Base-by-base conservation (phyloP, 2,329 filamentous ascomycete species). In the Chrysoporthe deuterocubensis region DNA sequence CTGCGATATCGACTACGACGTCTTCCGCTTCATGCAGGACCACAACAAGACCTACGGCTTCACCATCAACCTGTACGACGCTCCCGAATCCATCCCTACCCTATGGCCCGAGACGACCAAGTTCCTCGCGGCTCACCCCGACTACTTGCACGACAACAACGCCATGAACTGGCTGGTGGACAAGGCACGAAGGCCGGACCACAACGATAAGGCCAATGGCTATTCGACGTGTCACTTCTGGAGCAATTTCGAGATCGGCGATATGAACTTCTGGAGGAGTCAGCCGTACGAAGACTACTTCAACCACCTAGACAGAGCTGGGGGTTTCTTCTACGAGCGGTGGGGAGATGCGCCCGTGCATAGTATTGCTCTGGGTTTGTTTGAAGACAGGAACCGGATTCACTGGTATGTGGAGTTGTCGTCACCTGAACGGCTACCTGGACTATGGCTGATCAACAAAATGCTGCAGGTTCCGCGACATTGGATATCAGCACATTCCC, bases 191-290 rank as follows among this genome's bases (percentile, higher is more conserved):
- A 87, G 96, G 61, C 94, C 95, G 0, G 88, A 93, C 16, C 92
- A 97, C 78, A 93, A 93, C 76, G 78, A 85, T 65, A 88, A 90
- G 71, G 95, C 95, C 7, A 92, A 97, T 74, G 96, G 96, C 44
- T 99, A 97, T 83, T 97, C 93, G 44, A 98, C 96, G 2, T 99
- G 96, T 78, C 96, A 99, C 80, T 99, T 99, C 84, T 99, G 96
- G 96, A 96, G 91, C 75, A 99, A 99, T 80, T 99, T 99, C 74
- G 96, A 99, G 80, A 95, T 99, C 74, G 95, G 88, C 59, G 93
- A 97, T 78, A 88, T 99, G 86, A 87, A 87, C 71, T 97, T 99
- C 80, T 99, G 94, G 92, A 85, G 96, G 61, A 92, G 93, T 76
- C 88, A 94, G 77, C 86, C 89, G 58, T 99, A 99, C 77, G 92